A percentile compares a stretch with the other conserved stretches of the same genome.
These are phyloP conservation scores for Brettanomyces nanus DNA, from an alignment of 805 yeast species.

Conservation along the genomic window DNA sequence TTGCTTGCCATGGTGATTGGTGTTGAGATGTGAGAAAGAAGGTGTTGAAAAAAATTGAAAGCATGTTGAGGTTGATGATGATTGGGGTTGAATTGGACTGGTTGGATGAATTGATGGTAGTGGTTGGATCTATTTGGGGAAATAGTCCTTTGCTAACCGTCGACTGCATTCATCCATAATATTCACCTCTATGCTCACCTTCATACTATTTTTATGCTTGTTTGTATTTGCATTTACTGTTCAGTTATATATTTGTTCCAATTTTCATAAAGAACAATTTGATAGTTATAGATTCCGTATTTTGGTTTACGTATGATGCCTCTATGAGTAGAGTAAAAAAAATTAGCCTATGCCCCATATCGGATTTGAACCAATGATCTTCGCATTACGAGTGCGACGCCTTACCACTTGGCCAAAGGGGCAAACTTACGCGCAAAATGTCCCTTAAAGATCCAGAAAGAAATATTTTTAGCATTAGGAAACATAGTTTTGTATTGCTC, in stretches of 20 bases:
- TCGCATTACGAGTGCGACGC: constrained; percentile 41
- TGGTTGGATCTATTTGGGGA: background rate
- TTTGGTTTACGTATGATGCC: background rate
- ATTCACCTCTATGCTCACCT: too few relatives aligned
- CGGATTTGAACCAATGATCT: constrained; percentile 38
- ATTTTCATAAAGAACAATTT: background rate
- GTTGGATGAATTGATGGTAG: background rate
- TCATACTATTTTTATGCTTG: too few relatives aligned
- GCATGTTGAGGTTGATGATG: too few relatives aligned
- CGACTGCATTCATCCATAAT: too few relatives aligned
- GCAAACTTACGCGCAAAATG: constrained; percentile 19
- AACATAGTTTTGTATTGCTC: too few relatives aligned
- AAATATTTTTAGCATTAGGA: too few relatives aligned
- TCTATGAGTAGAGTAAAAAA: background rate
- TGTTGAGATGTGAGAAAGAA: constrained; percentile 44
- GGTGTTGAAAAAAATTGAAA: too few relatives aligned
- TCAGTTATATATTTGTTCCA: background rate
- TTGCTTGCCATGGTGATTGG: constrained; percentile 96
- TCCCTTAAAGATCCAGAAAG: too few relatives aligned
- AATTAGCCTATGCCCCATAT: constrained; percentile 26
- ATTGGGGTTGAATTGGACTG: too few relatives aligned
- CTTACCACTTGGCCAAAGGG: constrained; percentile 39
- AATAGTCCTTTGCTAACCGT: background rate
- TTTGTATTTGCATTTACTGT: background rate
- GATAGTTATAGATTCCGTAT: background rate